These are phyloP conservation scores for Phaffia tasmanica DNA, from an alignment of 768 basidiomycete genomes.

Conservation along the genomic window DNA sequence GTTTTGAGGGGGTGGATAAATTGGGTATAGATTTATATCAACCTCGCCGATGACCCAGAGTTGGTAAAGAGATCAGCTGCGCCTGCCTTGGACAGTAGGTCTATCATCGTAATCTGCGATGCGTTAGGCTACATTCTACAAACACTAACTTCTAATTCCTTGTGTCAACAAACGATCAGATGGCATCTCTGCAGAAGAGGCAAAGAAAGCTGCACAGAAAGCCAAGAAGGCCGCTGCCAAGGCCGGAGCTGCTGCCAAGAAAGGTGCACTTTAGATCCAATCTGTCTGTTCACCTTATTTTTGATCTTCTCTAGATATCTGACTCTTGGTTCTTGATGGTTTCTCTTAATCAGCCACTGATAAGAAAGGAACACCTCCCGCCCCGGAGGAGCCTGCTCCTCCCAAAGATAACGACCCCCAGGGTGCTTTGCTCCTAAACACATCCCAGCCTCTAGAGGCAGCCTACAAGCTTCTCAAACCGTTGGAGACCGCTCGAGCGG, in stretches of 20 bases:
- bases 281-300: too few species aligned
- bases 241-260: constrained; percentile 47
- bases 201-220: constrained; percentile 75
- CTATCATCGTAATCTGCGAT: background rate
- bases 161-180: constrained; percentile 24
- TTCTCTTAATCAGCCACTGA: constrained; percentile 17
- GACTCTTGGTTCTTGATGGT: background rate
- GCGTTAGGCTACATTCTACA: background rate
- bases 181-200: constrained; percentile 46
- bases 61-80: constrained; percentile 33
- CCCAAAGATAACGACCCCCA: constrained; percentile 73
- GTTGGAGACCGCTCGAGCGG: constrained; percentile 45
- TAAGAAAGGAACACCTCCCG: constrained; percentile 45
- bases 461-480: constrained; percentile 62
- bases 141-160: background rate
- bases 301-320: too few species aligned
- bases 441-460: constrained; percentile 57
- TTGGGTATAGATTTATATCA: constrained; percentile 55
- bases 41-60: constrained; percentile 59
- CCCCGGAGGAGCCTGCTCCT: constrained; percentile 31
- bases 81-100: constrained; percentile 20
- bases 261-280: too few species aligned
- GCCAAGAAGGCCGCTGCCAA: constrained; percentile 52
- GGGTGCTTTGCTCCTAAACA: constrained; percentile 57
- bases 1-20: constrained; percentile 24